Evolutionary conservation across 2,329 filamentous ascomycete species (phyloP).

Genomic region (Trichoderma harzianum): DNA sequence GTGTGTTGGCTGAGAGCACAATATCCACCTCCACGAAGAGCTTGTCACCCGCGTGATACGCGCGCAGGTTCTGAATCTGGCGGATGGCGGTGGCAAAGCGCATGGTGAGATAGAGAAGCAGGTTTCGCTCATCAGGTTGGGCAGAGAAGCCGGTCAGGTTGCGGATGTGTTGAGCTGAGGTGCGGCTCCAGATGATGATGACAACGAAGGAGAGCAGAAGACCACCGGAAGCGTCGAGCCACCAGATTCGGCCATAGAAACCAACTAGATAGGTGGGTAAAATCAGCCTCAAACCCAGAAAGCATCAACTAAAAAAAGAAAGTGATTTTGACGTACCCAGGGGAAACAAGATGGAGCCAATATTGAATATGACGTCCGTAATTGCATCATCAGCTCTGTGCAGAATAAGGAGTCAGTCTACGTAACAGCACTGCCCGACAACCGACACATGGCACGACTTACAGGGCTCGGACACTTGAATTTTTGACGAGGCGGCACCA

Average conservation of each 20-base stretch:
- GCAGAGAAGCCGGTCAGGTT: constrained; percentile 78
- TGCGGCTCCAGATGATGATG: constrained; percentile 74
- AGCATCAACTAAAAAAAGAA: neutral
- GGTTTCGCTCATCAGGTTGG: constrained; percentile 76
- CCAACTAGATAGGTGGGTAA: constrained; percentile 50
- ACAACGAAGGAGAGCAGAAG: constrained; percentile 75
- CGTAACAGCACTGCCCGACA: neutral
- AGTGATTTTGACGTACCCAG: constrained; percentile 47
- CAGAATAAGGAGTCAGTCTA: constrained; percentile 16
- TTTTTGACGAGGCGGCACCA: constrained; percentile 87
- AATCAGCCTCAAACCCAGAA: neutral
- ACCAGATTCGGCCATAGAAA: constrained; percentile 75
- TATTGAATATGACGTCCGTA: constrained; percentile 86
- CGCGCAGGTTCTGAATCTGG: constrained; percentile 79
- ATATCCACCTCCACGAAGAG: constrained; percentile 80
- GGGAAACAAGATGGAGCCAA: constrained; percentile 83
- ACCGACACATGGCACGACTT: constrained; percentile 29
- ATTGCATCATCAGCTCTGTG: constrained; percentile 49
- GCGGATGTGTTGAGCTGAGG: constrained; percentile 72
- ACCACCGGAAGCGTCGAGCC: constrained; percentile 77
- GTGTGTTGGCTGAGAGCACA: constrained; percentile 72
- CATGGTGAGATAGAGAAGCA: constrained; percentile 88
- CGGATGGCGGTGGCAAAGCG: constrained; percentile 85
- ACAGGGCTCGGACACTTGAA: constrained; percentile 77
- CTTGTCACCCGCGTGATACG: constrained; percentile 83